A percentile compares a stretch with the other conserved stretches of the same genome.
phyloP scores from a whole-genome alignment of 805 yeast species.

The Ogataea philodendri region DNA sequence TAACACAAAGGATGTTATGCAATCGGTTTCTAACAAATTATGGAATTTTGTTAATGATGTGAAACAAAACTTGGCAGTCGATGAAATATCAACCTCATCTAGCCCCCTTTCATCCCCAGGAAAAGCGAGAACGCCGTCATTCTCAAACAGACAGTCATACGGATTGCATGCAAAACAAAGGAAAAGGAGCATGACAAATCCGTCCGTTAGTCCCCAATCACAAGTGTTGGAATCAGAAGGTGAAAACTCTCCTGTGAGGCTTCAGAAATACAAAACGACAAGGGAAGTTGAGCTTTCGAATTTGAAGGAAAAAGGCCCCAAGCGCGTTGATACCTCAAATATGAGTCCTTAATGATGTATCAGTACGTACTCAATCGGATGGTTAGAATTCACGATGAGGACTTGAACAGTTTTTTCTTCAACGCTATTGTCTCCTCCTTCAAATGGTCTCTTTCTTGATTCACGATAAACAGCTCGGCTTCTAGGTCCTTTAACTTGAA shows the following conservation, averaged over 20 bases:
- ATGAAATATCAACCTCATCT: constrained; percentile 16
- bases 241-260: no score
- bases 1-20: constrained; percentile 32
- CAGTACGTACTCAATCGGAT: not conserved
- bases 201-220: not conserved
- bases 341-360: no score
- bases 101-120: constrained; percentile 15
- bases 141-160: constrained; percentile 31
- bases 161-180: constrained; percentile 27
- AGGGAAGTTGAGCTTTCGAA: no score
- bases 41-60: constrained; percentile 55
- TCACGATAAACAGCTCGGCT: constrained; percentile 76
- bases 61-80: constrained; percentile 32
- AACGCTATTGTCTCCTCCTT: constrained; percentile 56
- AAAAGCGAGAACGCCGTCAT: constrained; percentile 29
- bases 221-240: not conserved
- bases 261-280: no score
- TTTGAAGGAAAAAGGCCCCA: no score
- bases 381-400: constrained; percentile 1
- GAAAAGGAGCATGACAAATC: constrained; percentile 7
- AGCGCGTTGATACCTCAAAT: no score
- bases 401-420: constrained; percentile 52
- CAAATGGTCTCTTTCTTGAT: constrained; percentile 80
- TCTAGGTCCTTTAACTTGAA: constrained; percentile 78
- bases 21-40: constrained; percentile 40